Evolutionary conservation across 148 eudicot genomes (phyloP).

Genomic region (Rhododendron mucronatum): DNA sequence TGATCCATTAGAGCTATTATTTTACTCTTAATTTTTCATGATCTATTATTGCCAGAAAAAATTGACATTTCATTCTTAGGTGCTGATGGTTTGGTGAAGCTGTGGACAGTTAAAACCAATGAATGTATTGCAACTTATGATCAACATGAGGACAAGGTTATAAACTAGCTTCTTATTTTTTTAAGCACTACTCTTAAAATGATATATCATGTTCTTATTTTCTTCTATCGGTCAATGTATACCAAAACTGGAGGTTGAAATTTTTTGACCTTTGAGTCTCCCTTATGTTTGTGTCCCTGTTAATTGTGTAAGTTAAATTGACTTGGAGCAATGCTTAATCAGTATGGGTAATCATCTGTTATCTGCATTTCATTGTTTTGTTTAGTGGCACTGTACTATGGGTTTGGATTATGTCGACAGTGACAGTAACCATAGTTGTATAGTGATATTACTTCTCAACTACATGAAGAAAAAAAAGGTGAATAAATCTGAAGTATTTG

Average conservation of each 20-base stretch:
- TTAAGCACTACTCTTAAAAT: neutral
- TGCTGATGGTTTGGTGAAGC: conserved; percentile 91
- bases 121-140: conserved; percentile 95
- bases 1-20: neutral
- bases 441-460: neutral
- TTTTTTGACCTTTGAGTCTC: neutral
- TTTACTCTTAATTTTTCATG: neutral
- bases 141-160: conserved; percentile 89
- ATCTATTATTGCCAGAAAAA: neutral
- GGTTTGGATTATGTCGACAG: neutral
- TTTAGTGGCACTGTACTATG: neutral
- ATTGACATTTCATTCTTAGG: conserved; percentile 37
- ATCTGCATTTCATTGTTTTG: neutral
- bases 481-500: neutral
- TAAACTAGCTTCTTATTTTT: neutral
- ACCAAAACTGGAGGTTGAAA: neutral
- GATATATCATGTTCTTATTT: neutral
- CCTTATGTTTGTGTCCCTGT: neutral
- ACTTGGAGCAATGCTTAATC: neutral
- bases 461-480: too few species aligned
- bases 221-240: neutral
- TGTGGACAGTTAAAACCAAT: conserved; percentile 79
- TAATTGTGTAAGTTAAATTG: neutral
- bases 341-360: neutral
- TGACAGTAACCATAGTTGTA: too few species aligned